A percentile compares a stretch with the other conserved stretches of the same genome.
phyloP scores from a whole-genome alignment of 2,329 filamentous ascomycete species.

The Epichloe gansuensis region DNA sequence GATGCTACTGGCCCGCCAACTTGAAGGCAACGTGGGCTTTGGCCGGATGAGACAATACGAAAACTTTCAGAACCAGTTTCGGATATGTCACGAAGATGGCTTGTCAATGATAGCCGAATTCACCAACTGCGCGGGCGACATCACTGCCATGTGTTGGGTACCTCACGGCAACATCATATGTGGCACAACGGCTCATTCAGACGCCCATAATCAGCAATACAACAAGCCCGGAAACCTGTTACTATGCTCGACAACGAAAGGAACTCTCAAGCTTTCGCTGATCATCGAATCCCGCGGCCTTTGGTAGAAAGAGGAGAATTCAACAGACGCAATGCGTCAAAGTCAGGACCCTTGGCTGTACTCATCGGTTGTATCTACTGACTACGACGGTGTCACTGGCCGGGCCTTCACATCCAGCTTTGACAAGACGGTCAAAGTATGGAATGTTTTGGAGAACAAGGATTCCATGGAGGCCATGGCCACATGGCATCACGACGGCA shows the following conservation, averaged over 20 bases:
- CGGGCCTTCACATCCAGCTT: slow-evolving; percentile 49
- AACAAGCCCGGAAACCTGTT: slow-evolving; percentile 52
- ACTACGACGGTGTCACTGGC: slow-evolving; percentile 34
- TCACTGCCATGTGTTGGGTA: slow-evolving; percentile 46
- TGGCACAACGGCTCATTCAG: slow-evolving; percentile 50
- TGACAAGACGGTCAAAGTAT: slow-evolving; percentile 48
- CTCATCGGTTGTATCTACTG: slow-evolving; percentile 50
- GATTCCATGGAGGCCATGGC: slow-evolving; percentile 27
- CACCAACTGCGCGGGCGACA: slow-evolving; percentile 50
- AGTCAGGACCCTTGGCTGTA: slow-evolving; percentile 53
- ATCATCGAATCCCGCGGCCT: slow-evolving; percentile 46
- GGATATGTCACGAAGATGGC: slow-evolving; percentile 36
- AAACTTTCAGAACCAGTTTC: slow-evolving; percentile 35
- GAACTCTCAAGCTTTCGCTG: slow-evolving; percentile 38
- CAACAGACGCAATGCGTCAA: slow-evolving; percentile 41
- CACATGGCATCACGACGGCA: slow-evolving; percentile 45
- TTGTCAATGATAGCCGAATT: slow-evolving; percentile 41
- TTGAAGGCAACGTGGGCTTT: slow-evolving; percentile 32
- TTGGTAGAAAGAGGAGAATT: slow-evolving; percentile 42
- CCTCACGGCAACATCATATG: slow-evolving; percentile 43
- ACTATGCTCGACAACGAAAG: slow-evolving; percentile 35
- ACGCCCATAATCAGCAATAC: slow-evolving; percentile 52
- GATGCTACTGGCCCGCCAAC: slow-evolving; percentile 36
- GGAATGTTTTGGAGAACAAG: slow-evolving; percentile 31
- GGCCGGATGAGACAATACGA: slow-evolving; percentile 28